Conservation (phyloP, 192 early-diverging fungal genomes). For the Backusella luteola region DNA sequence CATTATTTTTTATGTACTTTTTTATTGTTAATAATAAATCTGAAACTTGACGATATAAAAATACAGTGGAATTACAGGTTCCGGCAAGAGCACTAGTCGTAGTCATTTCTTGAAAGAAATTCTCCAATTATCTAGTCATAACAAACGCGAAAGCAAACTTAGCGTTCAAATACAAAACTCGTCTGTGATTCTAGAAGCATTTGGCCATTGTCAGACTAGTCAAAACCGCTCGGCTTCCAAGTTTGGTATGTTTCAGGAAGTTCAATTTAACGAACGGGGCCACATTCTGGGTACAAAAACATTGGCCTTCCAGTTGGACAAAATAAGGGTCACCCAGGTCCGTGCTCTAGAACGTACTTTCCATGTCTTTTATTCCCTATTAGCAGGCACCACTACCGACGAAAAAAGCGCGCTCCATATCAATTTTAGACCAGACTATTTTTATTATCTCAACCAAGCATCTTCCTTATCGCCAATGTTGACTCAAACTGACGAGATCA, state of each 20-base stretch:
- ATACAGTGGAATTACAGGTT: constrained; percentile 79
- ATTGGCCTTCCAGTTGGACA: constrained; percentile 68
- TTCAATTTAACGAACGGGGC: constrained; percentile 86
- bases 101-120: constrained; percentile 71
- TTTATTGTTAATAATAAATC: background rate
- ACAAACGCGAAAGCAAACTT: constrained; percentile 71
- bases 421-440: constrained; percentile 51
- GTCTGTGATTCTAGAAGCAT: constrained; percentile 74
- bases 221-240: constrained; percentile 72
- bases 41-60: background rate
- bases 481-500: constrained; percentile 45
- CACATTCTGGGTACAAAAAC: constrained; percentile 81
- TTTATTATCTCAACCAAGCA: constrained; percentile 50
- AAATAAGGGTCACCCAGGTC: constrained; percentile 56
- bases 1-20: background rate
- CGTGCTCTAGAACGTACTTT: constrained; percentile 61
- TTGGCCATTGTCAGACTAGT: constrained; percentile 69
- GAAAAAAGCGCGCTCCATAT: constrained; percentile 66
- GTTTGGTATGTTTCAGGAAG: constrained; percentile 82
- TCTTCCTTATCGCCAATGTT: constrained; percentile 19
- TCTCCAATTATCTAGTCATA: constrained; percentile 67
- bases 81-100: constrained; percentile 77
- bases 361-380: constrained; percentile 81
- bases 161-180: constrained; percentile 71
- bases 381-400: constrained; percentile 73